Percentiles rank a stretch among this genome's conserved stretches.
phyloP scores from a whole-genome alignment of 1,284 basidiomycete species.

The Microbotryum violaceum region DNA sequence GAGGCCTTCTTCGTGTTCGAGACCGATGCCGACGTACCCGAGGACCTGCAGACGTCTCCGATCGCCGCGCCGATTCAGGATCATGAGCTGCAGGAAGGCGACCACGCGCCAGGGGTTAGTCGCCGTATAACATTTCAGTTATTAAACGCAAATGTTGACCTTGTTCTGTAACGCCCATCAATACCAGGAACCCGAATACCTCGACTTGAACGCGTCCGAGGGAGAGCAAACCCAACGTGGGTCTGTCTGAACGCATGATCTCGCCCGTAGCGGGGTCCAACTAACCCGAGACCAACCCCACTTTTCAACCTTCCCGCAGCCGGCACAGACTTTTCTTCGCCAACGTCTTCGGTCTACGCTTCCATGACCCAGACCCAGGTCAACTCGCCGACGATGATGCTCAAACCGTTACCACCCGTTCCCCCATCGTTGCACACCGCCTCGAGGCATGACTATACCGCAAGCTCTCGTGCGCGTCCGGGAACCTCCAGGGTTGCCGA shows the following conservation, averaged over 20 bases:
- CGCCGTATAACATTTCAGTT: neutral
- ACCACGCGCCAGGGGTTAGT: constrained; percentile 1
- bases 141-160: neutral
- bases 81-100: constrained; percentile 11
- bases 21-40: constrained; percentile 87
- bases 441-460: neutral
- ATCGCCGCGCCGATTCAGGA: constrained; percentile 30
- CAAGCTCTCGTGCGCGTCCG: too few relatives aligned
- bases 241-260: too few relatives aligned
- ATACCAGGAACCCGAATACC: constrained; percentile 37
- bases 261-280: neutral
- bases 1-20: constrained; percentile 99
- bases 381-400: constrained; percentile 16
- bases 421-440: neutral
- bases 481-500: too few relatives aligned
- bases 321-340: constrained; percentile 12
- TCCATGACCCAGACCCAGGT: constrained; percentile 19
- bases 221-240: neutral
- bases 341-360: constrained; percentile 22
- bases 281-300: neutral
- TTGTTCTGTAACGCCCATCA: neutral
- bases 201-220: constrained; percentile 40
- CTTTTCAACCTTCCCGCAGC: neutral
- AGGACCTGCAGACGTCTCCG: constrained; percentile 88
- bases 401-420: constrained; percentile 1